A percentile compares a stretch with the other conserved stretches of the same genome.
phyloP scores from a whole-genome alignment of 225 moss, liverwort and hornwort species.

The Takakia lepidozioides region DNA sequence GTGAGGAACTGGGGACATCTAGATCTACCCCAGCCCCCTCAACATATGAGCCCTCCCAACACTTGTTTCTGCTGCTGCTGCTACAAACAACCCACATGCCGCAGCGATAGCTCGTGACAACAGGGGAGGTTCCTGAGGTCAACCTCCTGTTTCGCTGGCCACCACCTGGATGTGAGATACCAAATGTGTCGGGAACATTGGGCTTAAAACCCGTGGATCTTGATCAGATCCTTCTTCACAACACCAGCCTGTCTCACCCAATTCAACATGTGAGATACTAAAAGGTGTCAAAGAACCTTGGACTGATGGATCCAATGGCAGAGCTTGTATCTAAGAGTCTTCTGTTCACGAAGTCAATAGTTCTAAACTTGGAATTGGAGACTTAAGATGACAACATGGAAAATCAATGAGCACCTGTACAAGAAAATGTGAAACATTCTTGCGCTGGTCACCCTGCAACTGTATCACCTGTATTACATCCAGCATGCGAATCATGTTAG shows the following conservation, averaged over 20 bases:
- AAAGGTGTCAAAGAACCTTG: background rate
- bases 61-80: background rate
- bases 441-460: constrained; percentile 83
- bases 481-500: too few relatives aligned
- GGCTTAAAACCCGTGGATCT: constrained; percentile 62
- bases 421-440: constrained; percentile 95
- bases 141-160: constrained; percentile 15
- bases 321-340: too few relatives aligned
- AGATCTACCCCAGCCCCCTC: background rate
- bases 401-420: constrained; percentile 29
- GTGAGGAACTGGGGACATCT: background rate
- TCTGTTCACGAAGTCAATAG: too few relatives aligned
- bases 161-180: constrained; percentile 24
- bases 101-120: background rate
- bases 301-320: background rate
- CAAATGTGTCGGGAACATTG: constrained; percentile 22
- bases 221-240: constrained; percentile 71
- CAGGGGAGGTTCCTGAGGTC: background rate
- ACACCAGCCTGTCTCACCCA: constrained; percentile 38
- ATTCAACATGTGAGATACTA: background rate
- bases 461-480: constrained; percentile 50
- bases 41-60: background rate
- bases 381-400: background rate
- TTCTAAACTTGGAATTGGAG: background rate
- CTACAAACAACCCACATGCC: constrained; percentile 39